Conservation (phyloP, 352 stramenopile genomes). For the Pythium catenulatum region DNA sequence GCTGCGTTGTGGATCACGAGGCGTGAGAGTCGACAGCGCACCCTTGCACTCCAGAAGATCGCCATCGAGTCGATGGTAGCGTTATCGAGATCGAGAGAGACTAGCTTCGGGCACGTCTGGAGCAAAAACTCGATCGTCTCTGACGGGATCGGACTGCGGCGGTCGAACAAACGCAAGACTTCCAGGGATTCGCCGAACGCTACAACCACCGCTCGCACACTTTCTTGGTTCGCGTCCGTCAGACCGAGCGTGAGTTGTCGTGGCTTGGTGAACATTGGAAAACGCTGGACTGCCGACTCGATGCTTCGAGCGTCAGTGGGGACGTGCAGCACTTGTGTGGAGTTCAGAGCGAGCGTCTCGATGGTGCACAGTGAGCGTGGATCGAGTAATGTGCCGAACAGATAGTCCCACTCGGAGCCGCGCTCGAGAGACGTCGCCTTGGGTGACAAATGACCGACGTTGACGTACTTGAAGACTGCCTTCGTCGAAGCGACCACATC, state of each 20-base stretch:
- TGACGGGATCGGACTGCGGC: background rate
- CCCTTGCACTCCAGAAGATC: background rate
- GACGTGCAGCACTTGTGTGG: background rate
- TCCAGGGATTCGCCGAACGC: constrained; percentile 1
- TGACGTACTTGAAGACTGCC: background rate
- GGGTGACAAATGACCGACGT: constrained; percentile 14
- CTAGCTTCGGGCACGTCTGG: constrained; percentile 3
- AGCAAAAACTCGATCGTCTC: background rate
- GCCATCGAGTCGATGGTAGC: constrained; percentile 14
- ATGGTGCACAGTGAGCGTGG: background rate
- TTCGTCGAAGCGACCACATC: background rate
- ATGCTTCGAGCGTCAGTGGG: background rate
- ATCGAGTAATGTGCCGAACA: constrained; percentile 25
- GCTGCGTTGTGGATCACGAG: constrained; percentile 27
- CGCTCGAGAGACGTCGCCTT: background rate
- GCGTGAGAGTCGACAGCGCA: background rate
- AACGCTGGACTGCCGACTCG: background rate
- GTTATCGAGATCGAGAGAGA: constrained; percentile 27
- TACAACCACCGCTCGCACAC: constrained; percentile 7
- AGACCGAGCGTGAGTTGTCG: constrained; percentile 13
- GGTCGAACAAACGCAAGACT: constrained; percentile 12
- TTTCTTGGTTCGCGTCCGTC: background rate
- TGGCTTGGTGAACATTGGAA: background rate
- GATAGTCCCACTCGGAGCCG: background rate
- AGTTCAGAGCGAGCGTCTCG: constrained; percentile 1